Evolutionary conservation across 176 grass and related monocot genomes (phyloP).

Genomic region (Poa annua): DNA sequence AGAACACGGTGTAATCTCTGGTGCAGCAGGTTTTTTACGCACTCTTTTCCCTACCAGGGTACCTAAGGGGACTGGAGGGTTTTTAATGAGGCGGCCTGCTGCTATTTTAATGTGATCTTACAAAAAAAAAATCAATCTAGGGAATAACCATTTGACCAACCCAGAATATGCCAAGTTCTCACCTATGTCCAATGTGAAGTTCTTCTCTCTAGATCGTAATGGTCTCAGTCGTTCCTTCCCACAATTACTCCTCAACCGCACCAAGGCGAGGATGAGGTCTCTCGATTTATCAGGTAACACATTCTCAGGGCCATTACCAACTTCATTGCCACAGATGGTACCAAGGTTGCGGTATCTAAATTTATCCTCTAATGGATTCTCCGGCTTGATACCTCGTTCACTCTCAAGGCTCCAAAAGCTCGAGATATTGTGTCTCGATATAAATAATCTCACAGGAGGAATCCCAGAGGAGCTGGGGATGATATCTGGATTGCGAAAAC

Average conservation of each 20-base stretch:
- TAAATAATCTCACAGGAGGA: conserved; percentile 31
- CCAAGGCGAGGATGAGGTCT: not conserved
- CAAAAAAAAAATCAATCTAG: no score
- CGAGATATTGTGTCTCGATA: not conserved
- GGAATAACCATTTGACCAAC: not conserved
- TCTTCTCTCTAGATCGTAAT: not conserved
- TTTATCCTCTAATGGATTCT: not conserved
- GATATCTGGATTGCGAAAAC: not conserved
- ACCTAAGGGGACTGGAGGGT: no score
- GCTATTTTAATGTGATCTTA: no score
- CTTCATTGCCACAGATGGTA: not conserved
- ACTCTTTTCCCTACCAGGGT: no score
- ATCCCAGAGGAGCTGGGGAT: not conserved
- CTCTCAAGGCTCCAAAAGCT: conserved; percentile 27
- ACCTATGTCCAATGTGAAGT: not conserved
- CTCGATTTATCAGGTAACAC: not conserved
- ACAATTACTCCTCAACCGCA: not conserved
- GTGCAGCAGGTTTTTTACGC: no score
- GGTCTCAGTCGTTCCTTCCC: not conserved
- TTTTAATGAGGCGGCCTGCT: no score
- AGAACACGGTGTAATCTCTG: no score
- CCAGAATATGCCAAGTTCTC: not conserved
- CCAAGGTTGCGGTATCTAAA: not conserved
- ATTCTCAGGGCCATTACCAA: not conserved
- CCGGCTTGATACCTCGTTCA: conserved; percentile 12